Evolutionary conservation across 108 stramenopile genomes (phyloP), one percentile per base, ranked within the genome.

Genomic region (Nitzschia palea): DNA sequence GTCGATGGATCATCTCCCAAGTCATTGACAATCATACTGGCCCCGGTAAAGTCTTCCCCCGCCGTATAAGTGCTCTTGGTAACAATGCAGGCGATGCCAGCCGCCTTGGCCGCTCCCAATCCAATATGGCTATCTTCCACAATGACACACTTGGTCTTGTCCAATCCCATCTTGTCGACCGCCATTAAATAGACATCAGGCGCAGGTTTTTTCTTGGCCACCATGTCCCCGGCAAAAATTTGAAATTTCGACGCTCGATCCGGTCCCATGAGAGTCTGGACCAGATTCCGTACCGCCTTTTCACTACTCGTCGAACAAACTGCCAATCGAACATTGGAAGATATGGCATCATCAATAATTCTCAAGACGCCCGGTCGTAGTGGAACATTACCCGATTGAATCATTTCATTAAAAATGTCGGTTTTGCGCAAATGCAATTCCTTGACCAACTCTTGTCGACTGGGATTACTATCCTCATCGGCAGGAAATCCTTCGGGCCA

Each of bases 201-300:
- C 2, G 90, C 77, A 4, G 97, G 97, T 63, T 97, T 97, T 67
- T 97, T 97, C 44, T 71, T 76, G 52, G 78, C 50, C 20, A 96
- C 97, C 80, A 96, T 89, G 61, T 97, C 97, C 5, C 97, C 97
- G 0, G 97, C 97, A 78, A 93, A 97, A 34, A 97, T 93, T 51
- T 74, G 71, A 56, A 97, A 87, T 36, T 82, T 74, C 1, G 76
- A 34, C 0, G 77, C 78, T 1, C 95, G 81, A 18, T 93, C 87
- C 30, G 64, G 52, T 29, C 97, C 97, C 88, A 97, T 91, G 3
- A 97, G 77, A 31, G 89, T 91, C 0, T 52, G 42, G 17, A 95
- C 93, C 5, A 97, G 58, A 64, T 94, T 97, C 2, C 71, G 50
- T 0, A 97, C 97, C 0, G 95, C 97, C 73, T 81, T 83, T 81